A percentile compares a stretch with the other conserved stretches of the same genome.
These are phyloP conservation scores for Lasiosphaeria ovina DNA, from an alignment of 495 filamentous ascomycete genomes.

Conservation along the genomic window DNA sequence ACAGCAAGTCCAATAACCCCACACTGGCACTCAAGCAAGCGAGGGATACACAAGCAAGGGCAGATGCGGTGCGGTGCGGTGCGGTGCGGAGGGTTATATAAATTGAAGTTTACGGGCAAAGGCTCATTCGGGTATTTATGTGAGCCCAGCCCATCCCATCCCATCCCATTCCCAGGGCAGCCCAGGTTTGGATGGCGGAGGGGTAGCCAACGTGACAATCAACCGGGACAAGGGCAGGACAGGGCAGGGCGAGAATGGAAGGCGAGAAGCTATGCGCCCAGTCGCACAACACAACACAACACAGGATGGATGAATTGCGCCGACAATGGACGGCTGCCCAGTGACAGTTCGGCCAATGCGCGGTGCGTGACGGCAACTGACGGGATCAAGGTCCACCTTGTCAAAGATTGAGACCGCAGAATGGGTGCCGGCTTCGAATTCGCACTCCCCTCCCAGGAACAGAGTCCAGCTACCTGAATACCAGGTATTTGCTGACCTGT, in stretches of 20 bases:
- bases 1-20: background rate
- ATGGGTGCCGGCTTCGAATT: no score
- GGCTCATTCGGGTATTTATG: constrained; percentile 9
- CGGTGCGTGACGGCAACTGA: no score
- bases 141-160: background rate
- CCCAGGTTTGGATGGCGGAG: constrained; percentile 6
- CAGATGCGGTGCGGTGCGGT: background rate
- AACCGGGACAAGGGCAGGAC: constrained; percentile 2
- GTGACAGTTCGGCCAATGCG: no score
- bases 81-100: constrained; percentile 3
- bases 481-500: no score
- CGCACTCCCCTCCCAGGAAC: no score
- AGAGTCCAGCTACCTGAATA: background rate
- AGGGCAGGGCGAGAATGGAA: background rate
- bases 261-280: background rate
- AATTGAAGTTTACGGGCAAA: constrained; percentile 2
- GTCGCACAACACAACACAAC: background rate
- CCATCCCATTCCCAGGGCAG: background rate
- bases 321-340: no score
- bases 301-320: background rate
- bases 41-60: background rate
- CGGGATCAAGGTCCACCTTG: no score
- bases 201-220: background rate
- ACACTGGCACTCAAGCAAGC: background rate
- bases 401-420: no score